phyloP scores from a whole-genome alignment of 228 moss, liverwort and hornwort genomes.

The Sphagnum fallax region DNA sequence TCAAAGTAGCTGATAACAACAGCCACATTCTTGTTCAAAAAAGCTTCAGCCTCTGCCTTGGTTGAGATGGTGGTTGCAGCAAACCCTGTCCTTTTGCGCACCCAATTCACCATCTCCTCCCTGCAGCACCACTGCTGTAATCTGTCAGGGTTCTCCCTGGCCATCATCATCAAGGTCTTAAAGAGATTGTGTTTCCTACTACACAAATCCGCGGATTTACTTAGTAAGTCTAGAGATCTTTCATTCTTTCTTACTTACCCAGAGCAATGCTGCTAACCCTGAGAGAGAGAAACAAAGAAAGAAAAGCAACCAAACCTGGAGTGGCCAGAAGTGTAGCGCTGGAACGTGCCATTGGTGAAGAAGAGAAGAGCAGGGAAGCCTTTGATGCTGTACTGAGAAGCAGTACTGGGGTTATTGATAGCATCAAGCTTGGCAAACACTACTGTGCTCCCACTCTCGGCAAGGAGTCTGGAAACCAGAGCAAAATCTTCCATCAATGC shows the following conservation, averaged over 20 bases:
- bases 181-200: background rate
- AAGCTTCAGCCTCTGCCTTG: conserved; percentile 41
- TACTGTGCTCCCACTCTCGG: conserved; percentile 35
- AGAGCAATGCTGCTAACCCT: background rate
- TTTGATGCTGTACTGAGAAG: conserved; percentile 49
- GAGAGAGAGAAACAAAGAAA: background rate
- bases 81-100: conserved; percentile 64
- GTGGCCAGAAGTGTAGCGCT: conserved; percentile 39
- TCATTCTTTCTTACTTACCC: background rate
- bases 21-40: conserved; percentile 36
- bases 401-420: conserved; percentile 54
- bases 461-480: conserved; percentile 45
- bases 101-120: conserved; percentile 72
- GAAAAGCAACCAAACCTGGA: conserved; percentile 28
- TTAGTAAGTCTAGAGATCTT: background rate
- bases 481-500: conserved; percentile 74
- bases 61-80: conserved; percentile 49
- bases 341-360: conserved; percentile 58
- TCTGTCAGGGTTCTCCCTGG: too few relatives aligned
- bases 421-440: conserved; percentile 84
- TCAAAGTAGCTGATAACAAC: conserved; percentile 65
- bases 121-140: conserved; percentile 19
- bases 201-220: background rate
- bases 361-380: conserved; percentile 80
- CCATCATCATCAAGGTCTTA: background rate